Evolutionary conservation across 805 yeast species (phyloP).

Genomic region (Wickerhamia fluorescens): DNA sequence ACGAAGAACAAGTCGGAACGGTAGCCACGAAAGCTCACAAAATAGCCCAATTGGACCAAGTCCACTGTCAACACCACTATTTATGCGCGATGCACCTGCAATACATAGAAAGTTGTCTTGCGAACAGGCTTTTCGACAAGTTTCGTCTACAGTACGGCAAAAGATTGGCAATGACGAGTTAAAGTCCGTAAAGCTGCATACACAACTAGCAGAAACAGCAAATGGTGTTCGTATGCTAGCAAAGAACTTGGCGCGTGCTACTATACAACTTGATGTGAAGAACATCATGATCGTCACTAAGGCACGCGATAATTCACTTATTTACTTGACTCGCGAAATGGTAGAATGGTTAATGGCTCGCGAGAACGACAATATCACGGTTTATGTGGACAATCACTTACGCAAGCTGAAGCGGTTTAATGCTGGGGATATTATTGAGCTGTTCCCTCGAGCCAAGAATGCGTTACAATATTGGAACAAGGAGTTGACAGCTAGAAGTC

Average conservation of each 20-base stretch:
- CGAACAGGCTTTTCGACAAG: conserved; percentile 13
- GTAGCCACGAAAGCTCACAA: no score
- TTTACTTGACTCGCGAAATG: conserved; percentile 69
- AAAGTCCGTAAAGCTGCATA: conserved; percentile 57
- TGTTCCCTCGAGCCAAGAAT: conserved; percentile 38
- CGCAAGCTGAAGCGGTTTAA: conserved; percentile 58
- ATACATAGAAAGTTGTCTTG: conserved; percentile 26
- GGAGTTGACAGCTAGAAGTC: conserved; percentile 40
- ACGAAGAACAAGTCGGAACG: no score
- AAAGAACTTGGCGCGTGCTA: conserved; percentile 63
- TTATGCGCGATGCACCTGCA: conserved; percentile 12
- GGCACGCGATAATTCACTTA: conserved; percentile 75
- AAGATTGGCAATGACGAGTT: conserved; percentile 30
- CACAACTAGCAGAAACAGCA: conserved; percentile 72
- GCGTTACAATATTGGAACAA: conserved; percentile 65
- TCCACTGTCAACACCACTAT: no score
- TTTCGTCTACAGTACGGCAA: conserved; percentile 4
- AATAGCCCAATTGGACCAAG: no score
- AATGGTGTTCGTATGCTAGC: conserved; percentile 73
- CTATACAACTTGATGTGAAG: conserved; percentile 60
- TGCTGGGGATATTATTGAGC: conserved; percentile 42
- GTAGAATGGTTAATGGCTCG: conserved; percentile 63
- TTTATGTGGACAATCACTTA: conserved; percentile 71
- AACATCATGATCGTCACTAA: conserved; percentile 82
- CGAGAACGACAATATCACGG: conserved; percentile 27